Evolutionary conservation across 192 early-diverging fungal species (phyloP).

Genomic region (Rhizophagus prolifer): DNA sequence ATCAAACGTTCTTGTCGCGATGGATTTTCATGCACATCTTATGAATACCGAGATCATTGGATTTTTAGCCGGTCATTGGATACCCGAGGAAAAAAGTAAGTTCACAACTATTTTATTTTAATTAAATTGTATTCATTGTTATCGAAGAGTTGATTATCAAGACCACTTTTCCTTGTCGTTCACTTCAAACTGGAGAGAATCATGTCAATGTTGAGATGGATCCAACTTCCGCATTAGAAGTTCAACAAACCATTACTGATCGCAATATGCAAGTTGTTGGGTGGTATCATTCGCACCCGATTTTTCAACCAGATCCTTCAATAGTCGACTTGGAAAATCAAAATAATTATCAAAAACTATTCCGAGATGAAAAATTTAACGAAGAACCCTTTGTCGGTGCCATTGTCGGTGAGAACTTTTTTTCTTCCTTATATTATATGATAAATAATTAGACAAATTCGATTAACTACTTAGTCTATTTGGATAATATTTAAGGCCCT

Average conservation of each 20-base stretch:
- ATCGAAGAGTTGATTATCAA: constrained; percentile 58
- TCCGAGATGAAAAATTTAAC: constrained; percentile 56
- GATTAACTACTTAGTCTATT: background rate
- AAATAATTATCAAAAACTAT: constrained; percentile 78
- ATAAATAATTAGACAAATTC: background rate
- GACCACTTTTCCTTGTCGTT: constrained; percentile 74
- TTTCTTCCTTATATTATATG: background rate
- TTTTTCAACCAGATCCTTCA: constrained; percentile 83
- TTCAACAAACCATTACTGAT: constrained; percentile 69
- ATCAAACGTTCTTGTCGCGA: constrained; percentile 74
- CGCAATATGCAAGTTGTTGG: constrained; percentile 79
- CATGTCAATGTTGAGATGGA: constrained; percentile 89
- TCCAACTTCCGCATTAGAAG: constrained; percentile 74
- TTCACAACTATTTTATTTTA: background rate
- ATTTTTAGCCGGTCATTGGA: constrained; percentile 81
- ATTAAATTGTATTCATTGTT: no score
- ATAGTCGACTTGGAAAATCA: constrained; percentile 91
- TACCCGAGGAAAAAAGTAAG: constrained; percentile 43
- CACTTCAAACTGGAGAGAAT: constrained; percentile 67
- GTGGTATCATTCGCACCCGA: constrained; percentile 96
- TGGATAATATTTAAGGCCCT: constrained; percentile 52
- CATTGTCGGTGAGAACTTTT: constrained; percentile 62
- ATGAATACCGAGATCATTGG: constrained; percentile 89
- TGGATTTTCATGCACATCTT: constrained; percentile 94
- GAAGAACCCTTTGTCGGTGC: constrained; percentile 86